Evolutionary conservation across 2,329 filamentous ascomycete species (phyloP).

Genomic region (Hymenoscyphus albidus): DNA sequence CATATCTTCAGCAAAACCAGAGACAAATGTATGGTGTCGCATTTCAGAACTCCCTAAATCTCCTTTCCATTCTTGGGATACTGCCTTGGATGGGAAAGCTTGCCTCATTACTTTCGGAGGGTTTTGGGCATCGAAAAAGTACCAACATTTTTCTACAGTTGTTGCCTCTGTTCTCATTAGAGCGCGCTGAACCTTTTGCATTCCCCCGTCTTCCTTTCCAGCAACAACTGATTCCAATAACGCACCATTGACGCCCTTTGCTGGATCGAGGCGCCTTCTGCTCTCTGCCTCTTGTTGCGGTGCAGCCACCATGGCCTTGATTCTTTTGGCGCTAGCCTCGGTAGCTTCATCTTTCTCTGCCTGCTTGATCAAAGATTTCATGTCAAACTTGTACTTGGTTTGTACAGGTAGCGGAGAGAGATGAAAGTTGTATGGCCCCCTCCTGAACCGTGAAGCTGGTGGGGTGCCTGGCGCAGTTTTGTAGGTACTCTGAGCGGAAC

Average conservation of each 20-base stretch:
- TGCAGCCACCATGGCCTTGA: conserved; percentile 33
- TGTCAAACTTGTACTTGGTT: conserved; percentile 58
- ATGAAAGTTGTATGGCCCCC: conserved; percentile 1
- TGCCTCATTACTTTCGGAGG: conserved; percentile 17
- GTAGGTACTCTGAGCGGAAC: background rate
- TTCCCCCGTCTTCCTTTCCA: conserved; percentile 40
- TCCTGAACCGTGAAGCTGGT: background rate
- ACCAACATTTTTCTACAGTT: conserved; percentile 49
- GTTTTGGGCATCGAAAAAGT: conserved; percentile 47
- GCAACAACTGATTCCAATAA: conserved; percentile 42
- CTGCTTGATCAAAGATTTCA: conserved; percentile 59
- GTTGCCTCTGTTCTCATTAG: conserved; percentile 59
- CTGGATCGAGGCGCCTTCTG: background rate
- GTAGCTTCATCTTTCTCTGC: conserved; percentile 56
- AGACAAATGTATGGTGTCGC: conserved; percentile 57
- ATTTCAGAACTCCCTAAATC: conserved; percentile 44
- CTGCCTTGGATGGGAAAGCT: conserved; percentile 26
- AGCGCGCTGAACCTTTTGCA: conserved; percentile 49
- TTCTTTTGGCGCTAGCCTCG: conserved; percentile 48
- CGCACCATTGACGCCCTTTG: conserved; percentile 32
- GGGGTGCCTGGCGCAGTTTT: conserved; percentile 1
- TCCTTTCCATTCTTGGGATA: conserved; percentile 24
- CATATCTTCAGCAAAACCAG: conserved; percentile 57
- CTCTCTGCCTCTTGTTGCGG: conserved; percentile 24
- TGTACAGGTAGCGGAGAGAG: conserved; percentile 49